Evolutionary conservation across 345 rosid genomes (phyloP), one percentile per base, ranked within the genome.

Genomic region (Iberis pinnata): DNA sequence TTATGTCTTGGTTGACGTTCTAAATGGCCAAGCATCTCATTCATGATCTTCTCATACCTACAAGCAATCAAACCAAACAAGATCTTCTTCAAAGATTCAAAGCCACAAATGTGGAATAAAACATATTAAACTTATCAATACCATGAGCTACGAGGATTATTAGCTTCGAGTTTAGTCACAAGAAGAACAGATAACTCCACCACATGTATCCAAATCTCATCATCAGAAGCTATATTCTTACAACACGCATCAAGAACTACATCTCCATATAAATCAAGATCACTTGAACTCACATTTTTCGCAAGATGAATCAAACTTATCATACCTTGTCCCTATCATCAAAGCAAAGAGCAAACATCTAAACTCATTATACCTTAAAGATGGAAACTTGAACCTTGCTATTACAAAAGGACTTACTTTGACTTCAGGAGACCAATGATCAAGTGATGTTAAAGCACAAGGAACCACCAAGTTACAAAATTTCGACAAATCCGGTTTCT

Each of bases 301-400:
- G 75, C 89, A 2, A 88, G 65, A 59, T 83, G 81, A 43, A 74
- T 68, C 56, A 84, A 72, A 58, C 76, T 69, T 70, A 88, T 76
- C 88, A 84, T 83, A 46, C 98, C 95, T 67, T 90, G 95, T 12
- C n/a, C n/a, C n/a, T n/a, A n/a, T n/a, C n/a, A n/a, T n/a, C n/a
- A n/a, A n/a, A n/a, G n/a, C n/a, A n/a, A n/a, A n/a, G n/a, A n/a
- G n/a, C n/a, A n/a, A 22, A 22, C 25, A 22, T 22, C 6, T 22
- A 2, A 3, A 2, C 25, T 22, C 25, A 2, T 22, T 22, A 2
- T 6, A 22, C 25, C 25, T 22, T 2, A 22, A 22, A 6, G 6
- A 22, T 22, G 3, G 4, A 22, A n/a, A n/a, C n/a, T 54, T 31
- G 22, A 18, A 9, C 3, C 10, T 1, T 12, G 2, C 48, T 38